A percentile compares a stretch with the other conserved stretches of the same genome.
phyloP scores from a whole-genome alignment of 2,329 filamentous ascomycete genomes.

The Metarhizium robertsii region DNA sequence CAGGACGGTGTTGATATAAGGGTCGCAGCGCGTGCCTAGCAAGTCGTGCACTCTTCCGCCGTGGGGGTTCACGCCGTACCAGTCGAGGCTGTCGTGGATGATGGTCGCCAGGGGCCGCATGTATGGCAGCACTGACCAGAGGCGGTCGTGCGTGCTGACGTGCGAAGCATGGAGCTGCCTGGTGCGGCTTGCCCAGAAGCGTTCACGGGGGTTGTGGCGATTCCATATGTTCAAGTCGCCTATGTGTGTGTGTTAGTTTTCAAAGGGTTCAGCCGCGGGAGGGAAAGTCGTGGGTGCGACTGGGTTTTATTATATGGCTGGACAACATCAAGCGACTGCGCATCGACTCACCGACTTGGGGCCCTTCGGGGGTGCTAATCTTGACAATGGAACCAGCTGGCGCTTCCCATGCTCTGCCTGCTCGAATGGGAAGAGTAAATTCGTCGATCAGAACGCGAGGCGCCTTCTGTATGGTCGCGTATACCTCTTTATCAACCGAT shows the following conservation, averaged over 20 bases:
- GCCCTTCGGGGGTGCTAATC: slow-evolving; percentile 66
- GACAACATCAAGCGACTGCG: no score
- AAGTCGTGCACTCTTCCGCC: slow-evolving; percentile 68
- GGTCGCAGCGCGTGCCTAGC: slow-evolving; percentile 74
- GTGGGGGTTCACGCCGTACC: slow-evolving; percentile 51
- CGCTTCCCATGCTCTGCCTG: slow-evolving; percentile 64
- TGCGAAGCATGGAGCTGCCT: slow-evolving; percentile 71
- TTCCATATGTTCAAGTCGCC: slow-evolving; percentile 82
- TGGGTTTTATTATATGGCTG: no score
- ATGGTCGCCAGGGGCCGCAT: slow-evolving; percentile 68
- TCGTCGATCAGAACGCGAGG: slow-evolving; percentile 32
- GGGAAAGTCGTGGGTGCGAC: no score
- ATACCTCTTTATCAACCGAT: slow-evolving; percentile 35
- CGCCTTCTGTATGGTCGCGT: slow-evolving; percentile 51
- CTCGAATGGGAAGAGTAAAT: slow-evolving; percentile 63
- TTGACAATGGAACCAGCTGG: slow-evolving; percentile 59
- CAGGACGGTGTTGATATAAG: slow-evolving; percentile 70
- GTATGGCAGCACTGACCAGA: slow-evolving; percentile 73
- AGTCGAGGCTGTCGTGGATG: slow-evolving; percentile 53
- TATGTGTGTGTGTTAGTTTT: slow-evolving; percentile 4
- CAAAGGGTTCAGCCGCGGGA: no score
- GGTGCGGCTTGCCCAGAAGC: slow-evolving; percentile 74
- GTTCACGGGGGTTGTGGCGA: slow-evolving; percentile 63
- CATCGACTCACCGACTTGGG: slow-evolving; percentile 53
- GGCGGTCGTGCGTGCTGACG: slow-evolving; percentile 58